Base-by-base conservation (phyloP, 23 red algal genomes). In the Gracilariopsis chorda region DNA sequence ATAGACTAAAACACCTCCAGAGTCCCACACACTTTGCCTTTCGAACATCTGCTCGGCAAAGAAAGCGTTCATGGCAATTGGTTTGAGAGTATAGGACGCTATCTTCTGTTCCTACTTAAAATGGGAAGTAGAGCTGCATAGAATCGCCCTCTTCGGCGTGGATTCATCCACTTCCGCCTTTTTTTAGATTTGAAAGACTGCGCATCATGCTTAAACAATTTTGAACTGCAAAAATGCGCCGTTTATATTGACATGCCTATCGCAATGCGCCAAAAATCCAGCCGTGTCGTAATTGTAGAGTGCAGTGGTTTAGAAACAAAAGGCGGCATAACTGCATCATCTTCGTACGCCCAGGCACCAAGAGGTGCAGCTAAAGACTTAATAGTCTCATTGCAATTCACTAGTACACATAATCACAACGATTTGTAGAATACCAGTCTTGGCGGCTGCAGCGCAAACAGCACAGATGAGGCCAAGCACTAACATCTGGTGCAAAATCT, bases 101-200 rank as follows among this genome's bases (percentile, higher is more conserved):
- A 52, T 23, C 46, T 80, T 80, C 46, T 80, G 75, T 80, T 80
- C 75, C 75, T 47, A 80, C 46, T 80, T 80, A n/a, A 80, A 13
- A 42, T 25, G 33, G 21, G 9, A 24, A 35, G 49, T 8, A 48
- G 46, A 6, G 55, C 46, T 55, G 24, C 75, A 21, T 8, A 80
- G 36, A 48, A 80, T 80, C 9, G 75, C 44, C 25, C 46, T 51
- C 41, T 4, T 13, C 35, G 48, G 75, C 9, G 75, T 7, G 6
- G 42, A 23, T 52, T 29, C 75, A 80, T 80, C 75, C 4, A 52
- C 75, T 28, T 8, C 44, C 34, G 10, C 75, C 49, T 80, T 80
- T 19, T 5, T 57, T 53, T 80, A 52, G 43, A 80, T 35, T 57
- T 9, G 55, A 80, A 51, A 25, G 8, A 42, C 75, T 80, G 41